A percentile compares a stretch with the other conserved stretches of the same genome.
Evolutionary conservation across 2,329 filamentous ascomycete genomes (phyloP).

Genomic region (Pestalotiopsis sp.): DNA sequence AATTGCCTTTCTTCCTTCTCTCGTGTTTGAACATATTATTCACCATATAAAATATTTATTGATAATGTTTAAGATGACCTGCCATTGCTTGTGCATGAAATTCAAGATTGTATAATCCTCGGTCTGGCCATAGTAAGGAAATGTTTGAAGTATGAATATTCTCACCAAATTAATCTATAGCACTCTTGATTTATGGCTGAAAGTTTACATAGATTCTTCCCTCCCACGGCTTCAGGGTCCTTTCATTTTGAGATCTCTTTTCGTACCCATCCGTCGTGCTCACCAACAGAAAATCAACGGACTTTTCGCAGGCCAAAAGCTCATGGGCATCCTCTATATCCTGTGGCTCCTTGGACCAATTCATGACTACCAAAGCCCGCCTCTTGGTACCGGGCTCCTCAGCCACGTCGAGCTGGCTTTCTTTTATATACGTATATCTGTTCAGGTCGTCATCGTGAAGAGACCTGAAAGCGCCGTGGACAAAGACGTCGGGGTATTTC

Average conservation of each 20-base stretch:
- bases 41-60: too few species aligned
- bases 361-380: conserved; percentile 42
- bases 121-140: neutral
- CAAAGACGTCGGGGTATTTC: conserved; percentile 56
- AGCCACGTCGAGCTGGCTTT: conserved; percentile 20
- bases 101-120: too few species aligned
- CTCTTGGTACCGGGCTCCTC: conserved; percentile 20
- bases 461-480: conserved; percentile 61
- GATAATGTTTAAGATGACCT: too few species aligned
- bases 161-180: neutral
- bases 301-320: conserved; percentile 20
- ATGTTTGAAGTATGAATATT: neutral
- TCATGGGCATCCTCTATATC: conserved; percentile 22
- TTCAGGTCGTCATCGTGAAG: conserved; percentile 49
- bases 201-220: conserved; percentile 27
- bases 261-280: conserved; percentile 20
- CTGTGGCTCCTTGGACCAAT: conserved; percentile 42
- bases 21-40: too few species aligned
- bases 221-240: conserved; percentile 26
- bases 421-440: conserved; percentile 57
- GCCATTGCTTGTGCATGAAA: too few species aligned
- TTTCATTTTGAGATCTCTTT: neutral
- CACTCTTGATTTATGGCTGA: neutral
- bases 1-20: too few species aligned
- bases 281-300: conserved; percentile 25